Conservation (phyloP, 306 rosid genomes). For the Vigna unguiculata region DNA sequence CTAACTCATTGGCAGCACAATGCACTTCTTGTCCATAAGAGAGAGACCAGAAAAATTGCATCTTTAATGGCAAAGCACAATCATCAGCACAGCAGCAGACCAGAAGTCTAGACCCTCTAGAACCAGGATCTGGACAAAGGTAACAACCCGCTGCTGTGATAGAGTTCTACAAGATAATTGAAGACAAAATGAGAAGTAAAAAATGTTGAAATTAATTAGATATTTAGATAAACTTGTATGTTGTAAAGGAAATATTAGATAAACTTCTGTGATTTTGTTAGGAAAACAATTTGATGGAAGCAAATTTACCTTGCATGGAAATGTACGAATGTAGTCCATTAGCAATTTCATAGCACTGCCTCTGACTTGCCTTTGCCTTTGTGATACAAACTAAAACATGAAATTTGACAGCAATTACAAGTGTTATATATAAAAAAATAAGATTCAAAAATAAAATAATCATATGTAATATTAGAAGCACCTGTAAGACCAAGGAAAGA, state of each 20-base stretch:
- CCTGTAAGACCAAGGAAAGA: conserved; percentile 75
- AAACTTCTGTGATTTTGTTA: not conserved
- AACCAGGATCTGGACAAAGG: conserved; percentile 93
- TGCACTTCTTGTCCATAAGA: conserved; percentile 43
- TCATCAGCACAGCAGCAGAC: conserved; percentile 79
- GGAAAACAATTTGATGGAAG: conserved; percentile 25
- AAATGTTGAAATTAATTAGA: conserved; percentile 27
- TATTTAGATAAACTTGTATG: not conserved
- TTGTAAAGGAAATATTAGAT: conserved; percentile 23
- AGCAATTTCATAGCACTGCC: conserved; percentile 80
- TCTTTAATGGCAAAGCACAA: conserved; percentile 64
- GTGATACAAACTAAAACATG: conserved; percentile 81
- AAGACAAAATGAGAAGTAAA: conserved; percentile 13
- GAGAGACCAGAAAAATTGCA: conserved; percentile 50
- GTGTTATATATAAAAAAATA: conserved; percentile 17
- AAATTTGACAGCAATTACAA: conserved; percentile 34
- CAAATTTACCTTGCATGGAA: conserved; percentile 80
- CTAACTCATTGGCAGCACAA: conserved; percentile 51
- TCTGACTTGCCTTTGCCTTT: conserved; percentile 81
- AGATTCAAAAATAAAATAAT: conserved; percentile 14
- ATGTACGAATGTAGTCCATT: conserved; percentile 63
- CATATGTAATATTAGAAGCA: conserved; percentile 45
- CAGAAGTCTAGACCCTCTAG: conserved; percentile 73
- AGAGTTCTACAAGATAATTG: conserved; percentile 65
- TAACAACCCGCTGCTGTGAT: conserved; percentile 91